Evolutionary conservation across 176 grass and related monocot species (phyloP).

Genomic region (Oryza australiensis): DNA sequence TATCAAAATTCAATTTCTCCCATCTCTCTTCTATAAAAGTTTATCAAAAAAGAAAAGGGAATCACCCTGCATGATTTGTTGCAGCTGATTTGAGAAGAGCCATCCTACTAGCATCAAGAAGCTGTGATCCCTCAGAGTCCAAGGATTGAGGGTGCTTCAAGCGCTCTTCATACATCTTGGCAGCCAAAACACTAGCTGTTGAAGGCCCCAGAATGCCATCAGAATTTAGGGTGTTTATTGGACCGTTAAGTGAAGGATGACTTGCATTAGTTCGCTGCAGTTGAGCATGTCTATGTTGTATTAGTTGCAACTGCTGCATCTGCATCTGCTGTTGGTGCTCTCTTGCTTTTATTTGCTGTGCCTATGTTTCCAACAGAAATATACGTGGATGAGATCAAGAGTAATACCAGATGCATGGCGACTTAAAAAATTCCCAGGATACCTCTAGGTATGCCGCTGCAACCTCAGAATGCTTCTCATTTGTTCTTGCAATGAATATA

Average conservation of each 20-base stretch:
- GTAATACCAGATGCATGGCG: constrained; percentile 4
- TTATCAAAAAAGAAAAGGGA: background rate
- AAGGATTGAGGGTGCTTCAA: constrained; percentile 78
- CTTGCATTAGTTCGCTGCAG: constrained; percentile 70
- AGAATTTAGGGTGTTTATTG: constrained; percentile 72
- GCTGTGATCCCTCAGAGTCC: constrained; percentile 79
- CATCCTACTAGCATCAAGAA: constrained; percentile 86
- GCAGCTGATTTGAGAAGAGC: constrained; percentile 90
- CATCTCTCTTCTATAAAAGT: constrained; percentile 9
- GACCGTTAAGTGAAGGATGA: constrained; percentile 67
- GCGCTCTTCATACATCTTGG: constrained; percentile 97
- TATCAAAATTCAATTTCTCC: constrained; percentile 8
- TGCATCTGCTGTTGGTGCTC: constrained; percentile 96
- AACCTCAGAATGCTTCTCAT: constrained; percentile 97
- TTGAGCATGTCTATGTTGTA: constrained; percentile 91
- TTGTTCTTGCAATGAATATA: constrained; percentile 96
- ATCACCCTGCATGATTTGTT: constrained; percentile 83
- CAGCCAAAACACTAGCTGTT: constrained; percentile 91
- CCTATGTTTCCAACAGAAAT: constrained; percentile 41
- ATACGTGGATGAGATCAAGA: background rate
- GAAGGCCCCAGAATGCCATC: constrained; percentile 79
- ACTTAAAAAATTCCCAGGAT: constrained; percentile 18
- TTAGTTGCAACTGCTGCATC: constrained; percentile 90
- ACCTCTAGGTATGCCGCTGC: constrained; percentile 94
- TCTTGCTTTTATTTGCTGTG: constrained; percentile 86